Base-by-base conservation (phyloP, 768 basidiomycete species). In the Boletus subcaerulescens region DNA sequence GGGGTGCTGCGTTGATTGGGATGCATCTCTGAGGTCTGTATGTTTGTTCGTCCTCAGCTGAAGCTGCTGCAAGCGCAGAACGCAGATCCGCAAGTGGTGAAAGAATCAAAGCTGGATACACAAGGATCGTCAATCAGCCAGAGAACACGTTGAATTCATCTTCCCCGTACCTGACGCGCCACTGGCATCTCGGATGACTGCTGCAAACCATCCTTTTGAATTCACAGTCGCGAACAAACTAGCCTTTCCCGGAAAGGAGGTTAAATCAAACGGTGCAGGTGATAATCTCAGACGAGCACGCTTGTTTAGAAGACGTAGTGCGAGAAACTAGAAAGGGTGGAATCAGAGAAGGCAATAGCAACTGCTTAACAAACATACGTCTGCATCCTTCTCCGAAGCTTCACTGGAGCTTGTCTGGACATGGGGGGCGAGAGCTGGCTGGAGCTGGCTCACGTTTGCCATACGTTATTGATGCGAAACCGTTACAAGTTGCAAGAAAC, bases 151-250 rank as follows among this genome's bases (percentile, higher is more conserved):
- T 49, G 46, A 42, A 47, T 22, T 42, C 36, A 50, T 45, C 12
- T 11, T 49, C 9, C 33, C 58, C 76, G 42, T 52, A 82, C 82
- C 71, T 53, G 73, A 74, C 54, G 69, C 60, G 48, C 71, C 60
- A 61, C 66, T 43, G 45, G 58, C 49, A 46, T 72, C 71, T 38
- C 72, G 69, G 42, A 70, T 76, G 11, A 82, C 78, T 32, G 87
- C 86, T 44, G 81, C 85, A 68, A 91, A 91, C 83, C 84, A 91
- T 29, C 82, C 85, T 58, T 74, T 79, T 13, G 74, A 70, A 63
- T 85, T 87, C 3, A 84, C 77, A 3, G 80, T 74, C 4, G 83
- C 78, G 59, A 92, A 81, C 17, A 87, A 73, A 50, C 71, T 77
- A 39, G 79, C 81, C 24, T 78, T 76, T 7, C 77, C 70, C 3